These are phyloP conservation scores for Cyphellophora europaea DNA, from an alignment of 2,329 filamentous ascomycete species.

Conservation along the genomic window DNA sequence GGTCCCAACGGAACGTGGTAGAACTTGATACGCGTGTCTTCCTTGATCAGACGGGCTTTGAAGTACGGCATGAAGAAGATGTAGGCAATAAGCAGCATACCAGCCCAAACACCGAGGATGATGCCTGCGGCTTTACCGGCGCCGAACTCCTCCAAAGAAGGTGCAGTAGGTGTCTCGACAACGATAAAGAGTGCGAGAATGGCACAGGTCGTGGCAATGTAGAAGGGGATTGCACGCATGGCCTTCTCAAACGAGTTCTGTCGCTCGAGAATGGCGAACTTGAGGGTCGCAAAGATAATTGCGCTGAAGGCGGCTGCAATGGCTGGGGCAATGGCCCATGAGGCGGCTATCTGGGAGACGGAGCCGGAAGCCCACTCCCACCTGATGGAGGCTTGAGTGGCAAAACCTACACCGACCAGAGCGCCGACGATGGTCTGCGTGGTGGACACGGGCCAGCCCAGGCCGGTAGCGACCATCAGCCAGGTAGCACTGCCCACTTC, in stretches of 20 bases:
- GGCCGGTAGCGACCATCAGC: conserved; percentile 26
- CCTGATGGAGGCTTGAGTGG: conserved; percentile 24
- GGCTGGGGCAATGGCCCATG: conserved; percentile 40
- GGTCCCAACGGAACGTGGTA: conserved; percentile 30
- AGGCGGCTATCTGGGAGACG: conserved; percentile 38
- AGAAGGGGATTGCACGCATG: conserved; percentile 39
- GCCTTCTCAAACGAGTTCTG: conserved; percentile 40
- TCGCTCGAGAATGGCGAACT: conserved; percentile 41
- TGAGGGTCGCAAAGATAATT: conserved; percentile 41
- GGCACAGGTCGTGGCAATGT: conserved; percentile 38
- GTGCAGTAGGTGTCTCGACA: conserved; percentile 32
- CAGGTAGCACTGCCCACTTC: conserved; percentile 27
- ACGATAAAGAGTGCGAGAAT: conserved; percentile 52
- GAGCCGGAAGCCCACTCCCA: conserved; percentile 36
- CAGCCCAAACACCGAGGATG: conserved; percentile 26
- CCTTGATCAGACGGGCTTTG: conserved; percentile 24
- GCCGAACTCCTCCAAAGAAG: conserved; percentile 22
- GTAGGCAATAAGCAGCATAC: conserved; percentile 22
- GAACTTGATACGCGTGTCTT: conserved; percentile 23
- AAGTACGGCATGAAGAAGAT: conserved; percentile 29
- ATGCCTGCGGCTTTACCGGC: conserved; percentile 21
- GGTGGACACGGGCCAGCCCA: conserved; percentile 32
- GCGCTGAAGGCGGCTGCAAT: conserved; percentile 40
- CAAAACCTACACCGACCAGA: conserved; percentile 24
- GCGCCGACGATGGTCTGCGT: conserved; percentile 32